Evolutionary conservation across 805 yeast genomes (phyloP).

Genomic region (Metschnikowia kunwiensis): DNA sequence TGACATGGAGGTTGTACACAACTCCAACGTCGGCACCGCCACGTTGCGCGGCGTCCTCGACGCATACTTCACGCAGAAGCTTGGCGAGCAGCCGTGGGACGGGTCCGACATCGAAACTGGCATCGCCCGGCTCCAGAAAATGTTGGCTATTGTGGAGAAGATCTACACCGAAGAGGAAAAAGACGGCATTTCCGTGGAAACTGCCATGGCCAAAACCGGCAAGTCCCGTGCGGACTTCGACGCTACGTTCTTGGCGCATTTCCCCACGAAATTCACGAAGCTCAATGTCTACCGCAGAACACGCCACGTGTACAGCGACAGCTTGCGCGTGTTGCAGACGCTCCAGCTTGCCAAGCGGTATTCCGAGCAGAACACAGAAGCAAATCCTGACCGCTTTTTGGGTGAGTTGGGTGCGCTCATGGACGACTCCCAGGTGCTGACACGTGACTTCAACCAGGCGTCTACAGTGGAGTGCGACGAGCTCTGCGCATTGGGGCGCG

Average conservation of each 20-base stretch:
- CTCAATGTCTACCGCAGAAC: slow-evolving; percentile 57
- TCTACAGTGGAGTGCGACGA: slow-evolving; percentile 51
- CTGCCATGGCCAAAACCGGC: slow-evolving; percentile 45
- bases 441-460: slow-evolving; percentile 47
- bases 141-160: slow-evolving; percentile 45
- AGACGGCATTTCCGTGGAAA: slow-evolving; percentile 46
- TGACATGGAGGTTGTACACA: slow-evolving; percentile 40
- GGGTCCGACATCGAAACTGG: slow-evolving; percentile 45
- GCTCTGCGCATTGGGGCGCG: slow-evolving; percentile 51
- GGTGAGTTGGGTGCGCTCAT: slow-evolving; percentile 50
- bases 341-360: slow-evolving; percentile 36
- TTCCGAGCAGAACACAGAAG: too few species aligned
- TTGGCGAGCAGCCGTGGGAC: slow-evolving; percentile 39
- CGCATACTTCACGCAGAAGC: slow-evolving; percentile 37
- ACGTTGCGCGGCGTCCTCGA: slow-evolving; percentile 65
- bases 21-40: slow-evolving; percentile 54
- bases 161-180: slow-evolving; percentile 29
- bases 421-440: slow-evolving; percentile 58
- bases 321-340: slow-evolving; percentile 54
- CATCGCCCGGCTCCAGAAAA: slow-evolving; percentile 33
- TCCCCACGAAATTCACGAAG: slow-evolving; percentile 56
- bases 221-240: slow-evolving; percentile 35
- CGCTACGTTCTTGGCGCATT: slow-evolving; percentile 43
- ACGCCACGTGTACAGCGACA: slow-evolving; percentile 60
- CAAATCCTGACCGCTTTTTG: slow-evolving; percentile 35